Evolutionary conservation across 345 rosid genomes (phyloP), one percentile per base, ranked within the genome.

Genomic region (Leavenworthia alabamica): DNA sequence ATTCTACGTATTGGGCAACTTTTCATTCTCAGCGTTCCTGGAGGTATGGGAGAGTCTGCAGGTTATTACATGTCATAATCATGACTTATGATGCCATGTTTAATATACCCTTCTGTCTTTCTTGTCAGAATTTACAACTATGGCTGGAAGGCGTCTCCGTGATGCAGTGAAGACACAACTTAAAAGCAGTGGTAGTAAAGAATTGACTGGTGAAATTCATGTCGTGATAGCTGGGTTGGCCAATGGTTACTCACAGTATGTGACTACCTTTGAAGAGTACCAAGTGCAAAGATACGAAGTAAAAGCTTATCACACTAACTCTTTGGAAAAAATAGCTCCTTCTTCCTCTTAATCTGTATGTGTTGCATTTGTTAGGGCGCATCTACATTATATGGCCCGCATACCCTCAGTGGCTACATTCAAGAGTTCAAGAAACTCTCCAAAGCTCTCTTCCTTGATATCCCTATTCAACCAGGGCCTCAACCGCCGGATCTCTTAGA

Each of bases 91-190:
- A 56, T 46, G 43, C 13, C 35, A 44, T 61, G 39, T n/a, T 39
- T 67, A 22, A 44, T 39, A 17, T 28, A 54, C 17, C 9, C 13
- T 9, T 22, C 39, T 43, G 17, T 60, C 56, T 51, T 43, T 58
- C 56, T 72, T 63, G 40, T 55, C 81, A 94, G 99, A 94, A 75
- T 94, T 90, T 60, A 84, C 99, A 43, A 88, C 99, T 48, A 94
- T 94, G 99, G 90, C 99, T 68, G 97, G 99, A 71, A 87, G 99
- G 79, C 95, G 93, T 27, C 99, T 94, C 58, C 86, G 97, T n/a
- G 89, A 88, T 61, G 92, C 99, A 56, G 95, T 94, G 65, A 81
- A 82, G 78, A 26, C 75, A 1, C 79, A 87, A 52, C 85, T 94
- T 37, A 70, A 78, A 62, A 73, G 85, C 74, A 73, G 71, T 39